phyloP scores from a whole-genome alignment of 805 yeast species.

The Cyberlindnera maritima region DNA sequence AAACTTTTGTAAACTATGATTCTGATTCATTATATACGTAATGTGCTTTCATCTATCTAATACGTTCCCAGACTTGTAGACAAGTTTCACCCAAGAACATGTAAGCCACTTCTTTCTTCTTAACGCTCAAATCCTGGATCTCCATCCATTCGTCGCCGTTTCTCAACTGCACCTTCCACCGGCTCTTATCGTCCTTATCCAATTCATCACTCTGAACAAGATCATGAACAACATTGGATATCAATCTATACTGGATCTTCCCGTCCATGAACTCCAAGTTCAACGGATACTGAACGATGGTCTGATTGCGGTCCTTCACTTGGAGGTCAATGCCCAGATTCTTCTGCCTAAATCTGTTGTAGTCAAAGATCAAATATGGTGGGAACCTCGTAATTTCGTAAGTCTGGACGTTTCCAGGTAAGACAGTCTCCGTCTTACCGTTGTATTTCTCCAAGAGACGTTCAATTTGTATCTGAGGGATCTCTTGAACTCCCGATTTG shows the following conservation, averaged over 20 bases:
- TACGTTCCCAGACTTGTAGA: constrained; percentile 64
- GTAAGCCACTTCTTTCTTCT: constrained; percentile 50
- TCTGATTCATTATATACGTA: not conserved
- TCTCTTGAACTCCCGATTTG: constrained; percentile 39
- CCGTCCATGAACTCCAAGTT: constrained; percentile 29
- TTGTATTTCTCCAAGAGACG: constrained; percentile 43
- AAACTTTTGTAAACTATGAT: not conserved
- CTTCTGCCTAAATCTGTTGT: constrained; percentile 48
- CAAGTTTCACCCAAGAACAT: constrained; percentile 60
- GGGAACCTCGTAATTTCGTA: constrained; percentile 48
- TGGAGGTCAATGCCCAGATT: constrained; percentile 31
- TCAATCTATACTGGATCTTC: constrained; percentile 37
- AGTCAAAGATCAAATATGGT: constrained; percentile 49
- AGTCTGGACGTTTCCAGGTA: constrained; percentile 32
- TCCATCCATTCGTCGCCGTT: constrained; percentile 54
- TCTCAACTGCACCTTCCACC: constrained; percentile 50
- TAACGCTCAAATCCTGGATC: constrained; percentile 49
- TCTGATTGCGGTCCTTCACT: constrained; percentile 49
- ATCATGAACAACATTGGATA: constrained; percentile 47
- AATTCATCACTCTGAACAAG: constrained; percentile 18
- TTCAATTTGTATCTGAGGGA: constrained; percentile 50
- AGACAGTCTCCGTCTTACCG: constrained; percentile 32
- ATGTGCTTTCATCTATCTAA: not conserved
- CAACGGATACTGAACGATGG: constrained; percentile 58
- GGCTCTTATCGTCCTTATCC: constrained; percentile 30